Conservation (phyloP, 208 protist species). For the Wallacemonas sp. region DNA sequence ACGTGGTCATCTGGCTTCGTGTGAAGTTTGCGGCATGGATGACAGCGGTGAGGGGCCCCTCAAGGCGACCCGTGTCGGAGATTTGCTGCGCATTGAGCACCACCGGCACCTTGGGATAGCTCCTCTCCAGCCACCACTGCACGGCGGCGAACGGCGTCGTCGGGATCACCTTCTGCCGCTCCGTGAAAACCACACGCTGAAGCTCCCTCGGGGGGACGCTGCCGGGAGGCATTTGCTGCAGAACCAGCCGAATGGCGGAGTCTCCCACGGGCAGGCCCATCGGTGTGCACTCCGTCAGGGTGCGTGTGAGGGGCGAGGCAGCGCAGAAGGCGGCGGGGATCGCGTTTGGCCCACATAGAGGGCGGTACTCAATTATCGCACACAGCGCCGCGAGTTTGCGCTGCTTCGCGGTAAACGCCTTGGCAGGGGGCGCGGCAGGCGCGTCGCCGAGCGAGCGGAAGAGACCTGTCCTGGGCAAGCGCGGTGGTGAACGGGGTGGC, state of each 20-base stretch:
- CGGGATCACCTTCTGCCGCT: not conserved
- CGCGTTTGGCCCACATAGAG: not conserved
- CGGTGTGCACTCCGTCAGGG: not conserved
- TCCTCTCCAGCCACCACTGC: not conserved
- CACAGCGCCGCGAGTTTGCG: not conserved
- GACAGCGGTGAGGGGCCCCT: not conserved
- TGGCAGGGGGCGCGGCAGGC: not conserved
- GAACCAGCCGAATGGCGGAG: not conserved
- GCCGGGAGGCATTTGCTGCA: not conserved
- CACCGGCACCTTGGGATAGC: not conserved
- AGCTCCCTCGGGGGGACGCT: not conserved
- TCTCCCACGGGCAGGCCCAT: not conserved
- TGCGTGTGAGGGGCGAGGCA: not conserved
- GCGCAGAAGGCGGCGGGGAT: not conserved
- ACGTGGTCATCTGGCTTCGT: conserved; percentile 3
- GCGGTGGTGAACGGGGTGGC: not conserved
- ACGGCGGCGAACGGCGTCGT: not conserved
- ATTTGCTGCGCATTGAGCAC: conserved; percentile 13
- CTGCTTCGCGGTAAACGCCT: not conserved
- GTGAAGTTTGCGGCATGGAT: conserved; percentile 3
- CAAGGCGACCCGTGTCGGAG: not conserved
- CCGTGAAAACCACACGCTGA: not conserved
- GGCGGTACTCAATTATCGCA: not conserved
- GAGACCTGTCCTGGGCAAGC: not conserved
- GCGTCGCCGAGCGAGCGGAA: not conserved